Percentiles rank a stretch among this genome's conserved stretches.
Evolutionary conservation across 257 asterid species (phyloP).

Genomic region (Verbena officinalis): DNA sequence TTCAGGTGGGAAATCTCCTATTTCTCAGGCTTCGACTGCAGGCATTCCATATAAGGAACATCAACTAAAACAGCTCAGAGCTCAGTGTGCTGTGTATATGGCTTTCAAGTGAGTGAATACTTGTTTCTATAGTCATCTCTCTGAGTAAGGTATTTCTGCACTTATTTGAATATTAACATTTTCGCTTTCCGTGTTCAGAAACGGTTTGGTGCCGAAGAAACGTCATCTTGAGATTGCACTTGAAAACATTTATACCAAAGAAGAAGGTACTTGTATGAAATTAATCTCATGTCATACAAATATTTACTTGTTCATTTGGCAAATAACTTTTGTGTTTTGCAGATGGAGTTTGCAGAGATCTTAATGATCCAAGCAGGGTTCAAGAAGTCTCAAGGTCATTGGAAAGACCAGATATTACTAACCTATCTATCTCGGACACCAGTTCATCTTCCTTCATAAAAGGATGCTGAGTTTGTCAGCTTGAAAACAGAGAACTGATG

Average conservation of each 20-base stretch:
- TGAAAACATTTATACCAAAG: slow-evolving; percentile 72
- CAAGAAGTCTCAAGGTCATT: slow-evolving; percentile 47
- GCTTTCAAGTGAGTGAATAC: slow-evolving; percentile 74
- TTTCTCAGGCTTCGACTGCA: slow-evolving; percentile 57
- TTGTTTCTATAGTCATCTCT: slow-evolving; percentile 22
- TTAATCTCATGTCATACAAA: slow-evolving; percentile 24
- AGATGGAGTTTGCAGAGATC: slow-evolving; percentile 79
- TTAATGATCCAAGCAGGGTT: slow-evolving; percentile 49
- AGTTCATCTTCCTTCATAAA: slow-evolving; percentile 43
- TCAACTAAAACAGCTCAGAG: slow-evolving; percentile 95
- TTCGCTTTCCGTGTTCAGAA: slow-evolving; percentile 54
- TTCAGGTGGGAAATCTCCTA: slow-evolving; percentile 82
- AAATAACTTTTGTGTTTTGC: slow-evolving; percentile 38
- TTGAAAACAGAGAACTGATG: slow-evolving; percentile 49
- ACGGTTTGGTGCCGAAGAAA: slow-evolving; percentile 88
- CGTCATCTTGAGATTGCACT: slow-evolving; percentile 99
- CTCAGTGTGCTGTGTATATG: slow-evolving; percentile 96
- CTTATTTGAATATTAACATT: slow-evolving; percentile 26
- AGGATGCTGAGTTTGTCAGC: slow-evolving; percentile 51
- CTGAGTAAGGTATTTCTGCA: slow-evolving; percentile 15
- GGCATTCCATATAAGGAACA: slow-evolving; percentile 87
- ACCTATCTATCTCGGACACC: slow-evolving; percentile 40
- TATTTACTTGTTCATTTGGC: slow-evolving; percentile 19
- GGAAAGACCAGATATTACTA: slow-evolving; percentile 53
- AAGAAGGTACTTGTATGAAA: slow-evolving; percentile 52